Base-by-base conservation (phyloP, 352 stramenopile genomes). In the Globisporangium recalcitrans region DNA sequence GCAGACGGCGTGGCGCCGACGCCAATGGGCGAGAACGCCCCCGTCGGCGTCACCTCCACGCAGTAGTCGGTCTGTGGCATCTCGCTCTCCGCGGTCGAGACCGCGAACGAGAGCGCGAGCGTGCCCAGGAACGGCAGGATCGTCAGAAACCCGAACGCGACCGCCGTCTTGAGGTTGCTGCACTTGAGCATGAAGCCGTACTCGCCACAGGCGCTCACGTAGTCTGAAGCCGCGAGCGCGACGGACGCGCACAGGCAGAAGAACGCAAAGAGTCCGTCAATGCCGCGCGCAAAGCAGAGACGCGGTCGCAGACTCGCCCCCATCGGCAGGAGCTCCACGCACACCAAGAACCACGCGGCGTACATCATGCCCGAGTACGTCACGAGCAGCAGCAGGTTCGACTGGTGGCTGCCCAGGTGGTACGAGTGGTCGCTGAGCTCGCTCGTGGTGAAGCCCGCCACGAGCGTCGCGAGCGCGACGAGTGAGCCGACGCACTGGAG, bases 261-360 rank as follows among this genome's bases (percentile, higher is more conserved):
- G 19, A 69, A 21, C 16, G 61, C 57, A 21, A 85, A 27, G 0
- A 77, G 36, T 29, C 5, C 34, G 47, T 88, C 76, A 21, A 70
- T 44, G 14, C 32, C 21, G 46, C 69, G 73, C 7, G 68, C 70
- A 26, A 83, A 29, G 14, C 65, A 27, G 22, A 66, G 48, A 38
- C 58, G 51, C 29, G 75, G 75, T 27, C 75, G 67, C 2, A 65
- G 27, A 44, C 14, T 44, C 29, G 46, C 36, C 21, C 21, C 64
- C 42, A 80, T 46, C 7, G 65, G 68, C 48, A 77, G 73, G 3
- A 82, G 42, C 34, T 85, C 63, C 16, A 74, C 64, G 14, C 78
- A 46, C 51, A 72, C 31, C 24, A 71, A 40, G 42, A 69, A 73
- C 36, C 60, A 71, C 21, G 49, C 34, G 38, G 70, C 60, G 26